These are phyloP conservation scores for Tetracladium setigerum DNA, from an alignment of 495 filamentous ascomycete species.

Conservation along the genomic window DNA sequence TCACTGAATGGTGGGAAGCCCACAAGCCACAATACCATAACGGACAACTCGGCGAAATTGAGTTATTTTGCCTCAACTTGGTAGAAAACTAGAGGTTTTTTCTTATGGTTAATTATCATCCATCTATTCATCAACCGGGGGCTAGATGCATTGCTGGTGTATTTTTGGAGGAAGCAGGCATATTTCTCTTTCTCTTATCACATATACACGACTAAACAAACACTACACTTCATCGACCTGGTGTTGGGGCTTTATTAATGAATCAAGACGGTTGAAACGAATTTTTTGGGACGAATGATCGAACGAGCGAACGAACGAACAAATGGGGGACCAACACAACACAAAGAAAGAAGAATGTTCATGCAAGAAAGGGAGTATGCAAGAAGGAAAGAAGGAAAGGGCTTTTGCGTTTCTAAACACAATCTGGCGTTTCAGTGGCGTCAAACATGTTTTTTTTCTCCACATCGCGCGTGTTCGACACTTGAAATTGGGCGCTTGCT, in stretches of 20 bases:
- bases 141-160: background rate
- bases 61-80: constrained; percentile 56
- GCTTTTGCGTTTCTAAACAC: background rate
- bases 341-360: background rate
- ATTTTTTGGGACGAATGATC: no score
- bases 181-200: background rate
- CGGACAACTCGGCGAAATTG: constrained; percentile 74
- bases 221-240: no score
- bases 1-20: constrained; percentile 83
- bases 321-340: background rate
- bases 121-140: background rate
- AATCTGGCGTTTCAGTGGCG: background rate
- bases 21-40: constrained; percentile 53
- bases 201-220: no score
- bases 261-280: no score
- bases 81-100: constrained; percentile 16
- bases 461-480: no score
- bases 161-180: background rate
- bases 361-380: background rate
- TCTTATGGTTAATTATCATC: background rate
- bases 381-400: background rate
- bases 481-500: no score
- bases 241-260: no score
- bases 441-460: background rate
- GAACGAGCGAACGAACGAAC: no score